Evolutionary conservation across 2,329 filamentous ascomycete species (phyloP).

Genomic region (Neoarthrinium moseri): DNA sequence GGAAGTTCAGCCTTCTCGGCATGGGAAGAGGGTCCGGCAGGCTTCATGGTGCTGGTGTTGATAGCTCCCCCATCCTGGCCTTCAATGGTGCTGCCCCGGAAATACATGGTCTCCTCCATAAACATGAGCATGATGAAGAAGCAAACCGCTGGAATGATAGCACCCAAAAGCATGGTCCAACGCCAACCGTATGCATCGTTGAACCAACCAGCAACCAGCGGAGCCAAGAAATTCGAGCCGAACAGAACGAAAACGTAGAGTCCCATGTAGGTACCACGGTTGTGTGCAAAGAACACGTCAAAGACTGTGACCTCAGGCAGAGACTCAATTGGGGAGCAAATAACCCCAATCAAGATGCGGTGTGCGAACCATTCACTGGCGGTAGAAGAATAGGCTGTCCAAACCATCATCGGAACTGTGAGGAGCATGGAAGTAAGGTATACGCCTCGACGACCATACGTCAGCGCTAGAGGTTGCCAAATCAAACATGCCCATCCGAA

Average conservation of each 20-base stretch:
- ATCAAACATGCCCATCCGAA: slow-evolving; percentile 31
- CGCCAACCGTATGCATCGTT: slow-evolving; percentile 27
- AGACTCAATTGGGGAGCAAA: slow-evolving; percentile 27
- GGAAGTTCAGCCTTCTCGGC: background rate
- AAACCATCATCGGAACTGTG: slow-evolving; percentile 19
- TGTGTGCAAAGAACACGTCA: slow-evolving; percentile 26
- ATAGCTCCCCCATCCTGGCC: background rate
- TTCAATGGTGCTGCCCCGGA: background rate
- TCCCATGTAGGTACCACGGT: slow-evolving; percentile 25
- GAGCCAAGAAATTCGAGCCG: slow-evolving; percentile 27
- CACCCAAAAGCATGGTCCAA: slow-evolving; percentile 30
- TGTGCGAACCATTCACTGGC: slow-evolving; percentile 24
- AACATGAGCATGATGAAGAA: slow-evolving; percentile 39
- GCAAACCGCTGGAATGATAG: slow-evolving; percentile 9
- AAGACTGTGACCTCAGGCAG: slow-evolving; percentile 26
- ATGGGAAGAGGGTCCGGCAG: background rate
- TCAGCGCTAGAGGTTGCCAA: slow-evolving; percentile 30
- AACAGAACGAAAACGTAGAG: slow-evolving; percentile 27
- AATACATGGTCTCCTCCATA: slow-evolving; percentile 53
- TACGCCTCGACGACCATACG: slow-evolving; percentile 28
- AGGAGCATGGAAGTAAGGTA: slow-evolving; percentile 27
- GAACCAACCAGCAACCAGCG: slow-evolving; percentile 32
- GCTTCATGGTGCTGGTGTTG: background rate
- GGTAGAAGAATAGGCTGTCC: slow-evolving; percentile 23
- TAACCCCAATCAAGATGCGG: slow-evolving; percentile 26